phyloP scores from a whole-genome alignment of 2,329 filamentous ascomycete genomes.

The Pseudogymnoascus destructans region DNA sequence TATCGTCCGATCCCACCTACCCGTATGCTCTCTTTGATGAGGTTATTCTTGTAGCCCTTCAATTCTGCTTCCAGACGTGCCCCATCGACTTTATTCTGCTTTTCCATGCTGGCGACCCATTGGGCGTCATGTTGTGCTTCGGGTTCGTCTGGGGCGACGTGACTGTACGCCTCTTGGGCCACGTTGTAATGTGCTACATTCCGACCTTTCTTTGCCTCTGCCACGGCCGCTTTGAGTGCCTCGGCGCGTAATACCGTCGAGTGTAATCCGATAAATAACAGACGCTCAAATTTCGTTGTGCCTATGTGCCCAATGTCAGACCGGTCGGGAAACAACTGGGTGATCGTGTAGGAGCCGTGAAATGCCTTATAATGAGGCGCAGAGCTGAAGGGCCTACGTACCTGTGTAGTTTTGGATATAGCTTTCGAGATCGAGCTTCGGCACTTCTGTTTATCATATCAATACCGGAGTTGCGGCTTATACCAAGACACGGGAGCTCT shows the following conservation, averaged over 20 bases:
- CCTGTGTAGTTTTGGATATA: constrained; percentile 85
- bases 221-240: constrained; percentile 64
- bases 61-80: constrained; percentile 71
- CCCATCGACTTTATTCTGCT: constrained; percentile 55
- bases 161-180: constrained; percentile 50
- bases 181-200: constrained; percentile 61
- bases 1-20: constrained; percentile 35
- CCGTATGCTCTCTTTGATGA: constrained; percentile 92
- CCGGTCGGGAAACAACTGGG: background rate
- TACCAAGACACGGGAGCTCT: background rate
- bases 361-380: background rate
- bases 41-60: constrained; percentile 88
- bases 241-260: constrained; percentile 67
- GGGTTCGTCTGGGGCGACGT: constrained; percentile 51
- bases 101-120: constrained; percentile 63
- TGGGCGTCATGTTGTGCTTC: constrained; percentile 52
- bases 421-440: constrained; percentile 81
- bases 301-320: constrained; percentile 36
- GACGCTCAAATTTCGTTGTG: constrained; percentile 65
- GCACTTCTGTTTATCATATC: constrained; percentile 41
- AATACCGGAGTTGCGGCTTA: background rate
- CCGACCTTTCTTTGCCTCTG: constrained; percentile 61
- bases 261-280: constrained; percentile 66
- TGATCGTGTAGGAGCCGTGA: background rate
- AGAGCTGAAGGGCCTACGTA: constrained; percentile 28